A percentile compares a stretch with the other conserved stretches of the same genome.
Conservation (phyloP, 768 basidiomycete species). For the Cubamyces sp. region DNA sequence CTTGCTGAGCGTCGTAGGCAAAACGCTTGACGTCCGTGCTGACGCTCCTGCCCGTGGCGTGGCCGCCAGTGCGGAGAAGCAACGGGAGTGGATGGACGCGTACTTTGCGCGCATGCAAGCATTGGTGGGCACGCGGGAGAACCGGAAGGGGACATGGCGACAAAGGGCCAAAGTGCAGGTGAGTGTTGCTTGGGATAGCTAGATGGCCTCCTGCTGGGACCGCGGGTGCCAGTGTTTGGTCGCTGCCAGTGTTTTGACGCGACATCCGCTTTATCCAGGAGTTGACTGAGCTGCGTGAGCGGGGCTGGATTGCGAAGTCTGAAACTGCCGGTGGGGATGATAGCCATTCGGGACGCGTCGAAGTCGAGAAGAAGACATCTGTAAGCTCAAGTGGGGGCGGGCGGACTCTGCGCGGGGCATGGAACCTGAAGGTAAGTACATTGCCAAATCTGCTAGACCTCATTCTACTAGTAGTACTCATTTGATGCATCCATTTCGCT, state of each 20-base stretch:
- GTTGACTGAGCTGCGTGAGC: slow-evolving; percentile 83
- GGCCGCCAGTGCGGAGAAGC: background rate
- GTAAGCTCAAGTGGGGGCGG: too few species aligned
- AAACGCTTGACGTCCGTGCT: slow-evolving; percentile 77
- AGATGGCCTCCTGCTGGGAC: too few species aligned
- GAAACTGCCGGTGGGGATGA: too few species aligned
- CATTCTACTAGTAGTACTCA: too few species aligned
- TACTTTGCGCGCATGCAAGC: slow-evolving; percentile 88
- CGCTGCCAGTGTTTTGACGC: background rate
- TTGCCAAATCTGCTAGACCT: too few species aligned
- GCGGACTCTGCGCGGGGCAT: too few species aligned
- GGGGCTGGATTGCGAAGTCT: slow-evolving; percentile 27
- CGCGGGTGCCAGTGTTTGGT: too few species aligned
- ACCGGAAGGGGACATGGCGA: slow-evolving; percentile 73
- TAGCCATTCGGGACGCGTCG: too few species aligned
- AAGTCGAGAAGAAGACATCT: too few species aligned
- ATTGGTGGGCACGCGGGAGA: slow-evolving; percentile 63
- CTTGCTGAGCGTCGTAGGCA: slow-evolving; percentile 86
- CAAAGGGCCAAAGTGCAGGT: slow-evolving; percentile 97
- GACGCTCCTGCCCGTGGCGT: slow-evolving; percentile 54
- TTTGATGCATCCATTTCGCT: too few species aligned
- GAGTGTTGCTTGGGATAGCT: slow-evolving; percentile 37
- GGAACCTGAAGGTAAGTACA: too few species aligned
- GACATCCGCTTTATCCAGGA: slow-evolving; percentile 54
- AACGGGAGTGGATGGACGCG: slow-evolving; percentile 76